These are phyloP conservation scores for Fonsecaea pugnacius DNA, from an alignment of 2,329 filamentous ascomycete genomes.

Conservation along the genomic window DNA sequence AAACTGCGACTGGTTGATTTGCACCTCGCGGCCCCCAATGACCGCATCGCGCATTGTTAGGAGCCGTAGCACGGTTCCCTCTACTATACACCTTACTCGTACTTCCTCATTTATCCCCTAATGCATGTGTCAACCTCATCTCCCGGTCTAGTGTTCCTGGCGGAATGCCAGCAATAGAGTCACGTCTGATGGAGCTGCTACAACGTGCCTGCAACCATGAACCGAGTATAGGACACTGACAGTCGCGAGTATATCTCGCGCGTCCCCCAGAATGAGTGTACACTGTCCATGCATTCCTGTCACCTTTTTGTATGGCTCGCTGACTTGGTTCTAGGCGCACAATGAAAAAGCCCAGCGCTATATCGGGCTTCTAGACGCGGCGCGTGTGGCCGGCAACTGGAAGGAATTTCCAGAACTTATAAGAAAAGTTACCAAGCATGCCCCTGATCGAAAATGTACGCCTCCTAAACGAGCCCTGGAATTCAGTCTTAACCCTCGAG, in stretches of 20 bases:
- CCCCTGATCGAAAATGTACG: slow-evolving; percentile 79
- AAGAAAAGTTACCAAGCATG: slow-evolving; percentile 93
- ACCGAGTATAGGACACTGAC: background rate
- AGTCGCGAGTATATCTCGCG: background rate
- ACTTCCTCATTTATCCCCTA: background rate
- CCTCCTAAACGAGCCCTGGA: slow-evolving; percentile 25
- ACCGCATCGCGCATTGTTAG: slow-evolving; percentile 14
- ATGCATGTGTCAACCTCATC: background rate
- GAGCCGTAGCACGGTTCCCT: background rate
- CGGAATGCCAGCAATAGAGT: background rate
- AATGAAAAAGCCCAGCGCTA: slow-evolving; percentile 81
- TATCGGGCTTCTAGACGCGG: slow-evolving; percentile 78
- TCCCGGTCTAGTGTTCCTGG: background rate
- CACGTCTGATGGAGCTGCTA: slow-evolving; percentile 19
- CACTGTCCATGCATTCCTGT: slow-evolving; percentile 14
- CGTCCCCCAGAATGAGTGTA: slow-evolving; percentile 38
- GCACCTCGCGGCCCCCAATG: slow-evolving; percentile 1
- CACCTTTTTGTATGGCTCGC: slow-evolving; percentile 6
- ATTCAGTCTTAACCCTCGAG: slow-evolving; percentile 17
- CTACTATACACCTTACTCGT: background rate
- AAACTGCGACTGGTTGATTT: background rate
- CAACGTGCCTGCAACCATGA: slow-evolving; percentile 13
- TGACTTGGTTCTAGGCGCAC: slow-evolving; percentile 44
- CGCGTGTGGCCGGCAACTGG: slow-evolving; percentile 88
- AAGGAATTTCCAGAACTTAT: slow-evolving; percentile 82